phyloP scores from a whole-genome alignment of 2,329 filamentous ascomycete genomes.

The Zymoseptoria crescenta region DNA sequence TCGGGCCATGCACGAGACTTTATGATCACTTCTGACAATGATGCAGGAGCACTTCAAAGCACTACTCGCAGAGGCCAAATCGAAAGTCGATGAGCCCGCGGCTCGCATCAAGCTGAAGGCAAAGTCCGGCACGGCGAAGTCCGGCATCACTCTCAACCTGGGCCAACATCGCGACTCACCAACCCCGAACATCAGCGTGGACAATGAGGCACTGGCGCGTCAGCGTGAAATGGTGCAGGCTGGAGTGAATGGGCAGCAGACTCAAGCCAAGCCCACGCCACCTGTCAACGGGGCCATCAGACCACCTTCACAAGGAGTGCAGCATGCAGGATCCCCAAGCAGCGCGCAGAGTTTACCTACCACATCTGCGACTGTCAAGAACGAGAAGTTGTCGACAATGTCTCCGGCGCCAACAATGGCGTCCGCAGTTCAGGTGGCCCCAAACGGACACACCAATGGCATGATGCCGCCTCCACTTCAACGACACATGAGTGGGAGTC shows the following conservation, averaged over 20 bases:
- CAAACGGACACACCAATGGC: conserved; percentile 16
- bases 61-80: conserved; percentile 63
- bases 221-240: conserved; percentile 46
- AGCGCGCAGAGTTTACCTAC: conserved; percentile 31
- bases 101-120: conserved; percentile 64
- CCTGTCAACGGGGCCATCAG: conserved; percentile 24
- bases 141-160: conserved; percentile 32
- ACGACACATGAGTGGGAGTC: conserved; percentile 24
- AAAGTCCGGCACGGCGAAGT: conserved; percentile 27
- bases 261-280: conserved; percentile 21
- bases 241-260: conserved; percentile 37
- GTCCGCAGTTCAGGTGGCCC: conserved; percentile 13
- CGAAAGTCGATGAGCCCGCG: conserved; percentile 61
- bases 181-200: conserved; percentile 45
- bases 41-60: conserved; percentile 59
- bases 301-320: conserved; percentile 26
- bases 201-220: conserved; percentile 46
- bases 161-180: conserved; percentile 29
- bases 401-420: conserved; percentile 36
- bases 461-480: conserved; percentile 26
- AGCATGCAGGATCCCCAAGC: conserved; percentile 31
- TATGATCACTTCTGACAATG: conserved; percentile 2
- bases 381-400: conserved; percentile 30
- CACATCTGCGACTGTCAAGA: conserved; percentile 33
- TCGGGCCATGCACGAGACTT: not conserved